Evolutionary conservation across 495 filamentous ascomycete species (phyloP).

Genomic region (Daldinia loculata): DNA sequence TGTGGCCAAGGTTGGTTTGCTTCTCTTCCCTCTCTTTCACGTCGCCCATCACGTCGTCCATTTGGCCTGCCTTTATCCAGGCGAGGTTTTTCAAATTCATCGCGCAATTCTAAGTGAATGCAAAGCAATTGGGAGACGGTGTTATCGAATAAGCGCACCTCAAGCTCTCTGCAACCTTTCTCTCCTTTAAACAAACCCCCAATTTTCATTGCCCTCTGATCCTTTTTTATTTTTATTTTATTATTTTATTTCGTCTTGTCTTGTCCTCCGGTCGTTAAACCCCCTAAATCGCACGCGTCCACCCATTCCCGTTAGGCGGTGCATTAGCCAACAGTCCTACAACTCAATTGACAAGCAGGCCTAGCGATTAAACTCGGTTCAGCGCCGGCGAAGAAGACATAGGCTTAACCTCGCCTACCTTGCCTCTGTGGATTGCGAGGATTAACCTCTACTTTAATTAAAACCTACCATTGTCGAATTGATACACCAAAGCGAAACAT

Average conservation of each 20-base stretch:
- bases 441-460: constrained; percentile 12
- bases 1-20: constrained; percentile 4
- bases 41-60: constrained; percentile 27
- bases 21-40: constrained; percentile 28
- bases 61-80: constrained; percentile 33
- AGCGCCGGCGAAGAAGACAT: constrained; percentile 24
- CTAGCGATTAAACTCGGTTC: constrained; percentile 24
- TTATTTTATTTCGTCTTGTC: not conserved
- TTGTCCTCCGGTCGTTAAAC: not conserved
- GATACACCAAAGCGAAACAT: constrained; percentile 24
- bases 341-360: constrained; percentile 30
- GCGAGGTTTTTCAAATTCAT: constrained; percentile 24
- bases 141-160: constrained; percentile 22
- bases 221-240: constrained; percentile 1
- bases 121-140: constrained; percentile 30
- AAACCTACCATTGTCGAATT: constrained; percentile 34
- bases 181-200: not conserved
- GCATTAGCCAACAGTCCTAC: constrained; percentile 22
- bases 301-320: constrained; percentile 27
- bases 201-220: not conserved
- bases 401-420: constrained; percentile 14
- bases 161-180: constrained; percentile 17
- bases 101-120: constrained; percentile 3
- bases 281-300: constrained; percentile 29
- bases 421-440: constrained; percentile 15